Conservation (phyloP, 305 asterid genomes). For the Fraxinus velutina region DNA sequence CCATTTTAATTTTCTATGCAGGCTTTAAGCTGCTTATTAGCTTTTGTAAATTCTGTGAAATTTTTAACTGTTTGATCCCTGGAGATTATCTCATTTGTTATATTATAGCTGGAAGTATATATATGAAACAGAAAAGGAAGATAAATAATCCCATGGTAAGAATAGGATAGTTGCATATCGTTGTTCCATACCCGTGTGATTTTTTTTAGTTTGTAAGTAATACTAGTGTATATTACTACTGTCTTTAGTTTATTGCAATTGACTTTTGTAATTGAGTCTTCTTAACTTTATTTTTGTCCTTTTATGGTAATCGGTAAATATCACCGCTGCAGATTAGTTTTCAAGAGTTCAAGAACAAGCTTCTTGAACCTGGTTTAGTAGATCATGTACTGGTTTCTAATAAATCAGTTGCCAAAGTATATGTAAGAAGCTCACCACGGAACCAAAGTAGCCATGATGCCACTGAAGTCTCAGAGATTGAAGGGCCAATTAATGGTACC, state of each 20-base stretch:
- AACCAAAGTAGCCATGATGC: constrained; percentile 29
- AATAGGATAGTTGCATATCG: not conserved
- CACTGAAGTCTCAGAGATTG: constrained; percentile 36
- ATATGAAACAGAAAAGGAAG: not conserved
- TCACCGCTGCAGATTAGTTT: constrained; percentile 71
- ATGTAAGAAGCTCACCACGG: constrained; percentile 56
- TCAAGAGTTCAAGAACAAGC: constrained; percentile 87
- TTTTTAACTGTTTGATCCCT: not conserved
- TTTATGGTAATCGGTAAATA: not conserved
- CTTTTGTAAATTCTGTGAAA: not conserved
- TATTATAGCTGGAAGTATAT: not conserved
- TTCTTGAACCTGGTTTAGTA: constrained; percentile 85
- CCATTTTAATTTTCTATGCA: not conserved
- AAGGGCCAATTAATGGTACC: constrained; percentile 28
- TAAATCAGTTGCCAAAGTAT: constrained; percentile 74
- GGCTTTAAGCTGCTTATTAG: not conserved
- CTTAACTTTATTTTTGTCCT: constrained; percentile 2
- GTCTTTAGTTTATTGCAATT: constrained; percentile 6
- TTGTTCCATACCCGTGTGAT: not conserved
- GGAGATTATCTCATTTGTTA: not conserved
- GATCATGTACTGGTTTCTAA: constrained; percentile 75
- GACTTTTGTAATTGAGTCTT: constrained; percentile 25
- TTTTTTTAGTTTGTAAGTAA: constrained; percentile 13
- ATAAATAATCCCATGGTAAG: not conserved
- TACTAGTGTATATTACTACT: constrained; percentile 2